phyloP scores from a whole-genome alignment of 441 rosid species.

The Breynia disticha region DNA sequence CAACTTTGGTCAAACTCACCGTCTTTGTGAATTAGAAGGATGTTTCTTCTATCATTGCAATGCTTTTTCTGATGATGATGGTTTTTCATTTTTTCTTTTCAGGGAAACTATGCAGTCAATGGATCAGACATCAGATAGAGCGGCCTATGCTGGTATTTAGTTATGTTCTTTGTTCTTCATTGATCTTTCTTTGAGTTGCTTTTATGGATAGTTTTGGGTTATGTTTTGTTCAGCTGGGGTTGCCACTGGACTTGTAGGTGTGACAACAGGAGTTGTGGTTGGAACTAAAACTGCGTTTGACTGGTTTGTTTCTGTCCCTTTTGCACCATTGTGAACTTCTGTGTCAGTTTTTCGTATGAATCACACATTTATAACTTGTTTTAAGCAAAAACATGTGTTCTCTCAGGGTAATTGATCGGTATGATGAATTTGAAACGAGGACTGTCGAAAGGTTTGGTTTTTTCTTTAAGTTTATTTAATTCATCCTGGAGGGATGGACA shows the following conservation, averaged over 20 bases:
- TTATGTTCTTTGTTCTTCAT: background rate
- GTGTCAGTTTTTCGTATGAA: background rate
- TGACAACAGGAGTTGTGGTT: constrained; percentile 8
- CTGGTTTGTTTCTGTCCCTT: constrained; percentile 9
- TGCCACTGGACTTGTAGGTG: constrained; percentile 11
- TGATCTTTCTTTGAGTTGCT: background rate
- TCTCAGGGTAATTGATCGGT: constrained; percentile 12
- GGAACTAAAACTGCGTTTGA: constrained; percentile 11
- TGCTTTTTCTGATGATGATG: background rate
- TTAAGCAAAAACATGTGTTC: background rate
- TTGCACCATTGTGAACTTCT: background rate
- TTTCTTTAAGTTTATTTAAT: background rate
- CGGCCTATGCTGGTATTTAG: constrained; percentile 9
- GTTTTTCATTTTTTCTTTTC: background rate
- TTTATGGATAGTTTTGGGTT: background rate
- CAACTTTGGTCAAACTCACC: constrained; percentile 6
- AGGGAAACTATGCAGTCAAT: constrained; percentile 12
- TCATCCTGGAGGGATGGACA: background rate
- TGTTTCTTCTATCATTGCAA: background rate
- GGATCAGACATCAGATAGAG: constrained; percentile 15
- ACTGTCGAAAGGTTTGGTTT: constrained; percentile 8
- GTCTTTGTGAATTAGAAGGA: background rate
- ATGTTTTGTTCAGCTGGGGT: constrained; percentile 14
- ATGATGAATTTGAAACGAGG: constrained; percentile 14
- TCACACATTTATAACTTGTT: background rate